Base-by-base conservation (phyloP, 805 yeast species). In the Candida easanensis region DNA sequence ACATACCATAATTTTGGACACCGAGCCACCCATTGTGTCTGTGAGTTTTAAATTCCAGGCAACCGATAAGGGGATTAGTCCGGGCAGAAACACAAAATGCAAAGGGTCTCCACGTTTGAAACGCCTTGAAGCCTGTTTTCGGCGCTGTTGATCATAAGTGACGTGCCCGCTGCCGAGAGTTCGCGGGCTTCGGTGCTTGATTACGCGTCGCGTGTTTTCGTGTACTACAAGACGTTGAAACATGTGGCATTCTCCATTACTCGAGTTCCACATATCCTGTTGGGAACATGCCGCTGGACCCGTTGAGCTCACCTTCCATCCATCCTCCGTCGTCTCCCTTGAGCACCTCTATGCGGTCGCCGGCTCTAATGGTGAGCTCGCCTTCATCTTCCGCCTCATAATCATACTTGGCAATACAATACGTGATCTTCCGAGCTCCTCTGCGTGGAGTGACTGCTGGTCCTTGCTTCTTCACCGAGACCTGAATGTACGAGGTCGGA, bases 271-370 rank as follows among this genome's bases (percentile, higher is more conserved):
- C 60, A 61, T 90, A 90, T 48, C 84, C 71, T 0, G 93, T 81
- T 5, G 98, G 98, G 63, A 87, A 82, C 42, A 84, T 60, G 1
- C 95, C 95, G 16, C 66, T 68, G 7, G 48, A 50, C 0, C 91
- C 93, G 49, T 79, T 69, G 6, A 84, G 46, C 58, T 86, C 91
- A 11, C 97, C 98, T 52, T 82, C 85, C 2, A 97, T 90, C 99
- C 99, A 93, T 0, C 99, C 99, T 9, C 88, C 90, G 51, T 84
- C 86, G 40, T 83, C 85, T 39, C 80, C 87, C 22, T 75, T 81
- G 1, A 85, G 56, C 11, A 93, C 74, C 10, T 75, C 72, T 16
- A 93, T 77, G 42, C 70, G 71, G 49, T 91, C 97, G 2, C 96
- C 97, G 0, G 76, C 82, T 7, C 51, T 55, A 17, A 93, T 77